Conservation (phyloP, 1,284 basidiomycete species). For the Vanrija humicola region DNA sequence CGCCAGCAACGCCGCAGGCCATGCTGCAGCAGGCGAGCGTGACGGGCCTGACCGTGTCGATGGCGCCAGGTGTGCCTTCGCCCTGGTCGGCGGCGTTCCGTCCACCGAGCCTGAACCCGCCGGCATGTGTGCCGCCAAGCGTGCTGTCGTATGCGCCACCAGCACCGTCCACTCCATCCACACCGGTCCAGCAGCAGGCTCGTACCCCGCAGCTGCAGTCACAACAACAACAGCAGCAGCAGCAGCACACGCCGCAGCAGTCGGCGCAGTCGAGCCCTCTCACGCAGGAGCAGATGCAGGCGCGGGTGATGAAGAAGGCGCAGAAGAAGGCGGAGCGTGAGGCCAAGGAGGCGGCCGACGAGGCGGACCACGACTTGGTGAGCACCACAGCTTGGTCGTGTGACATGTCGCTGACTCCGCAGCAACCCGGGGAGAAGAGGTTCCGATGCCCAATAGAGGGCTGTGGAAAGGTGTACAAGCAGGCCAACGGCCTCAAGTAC, state of each 20-base stretch:
- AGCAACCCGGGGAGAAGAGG: conserved; percentile 50
- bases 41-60: conserved; percentile 7
- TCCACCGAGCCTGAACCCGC: conserved; percentile 19
- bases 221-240: conserved; percentile 30
- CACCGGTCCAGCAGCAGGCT: conserved; percentile 21
- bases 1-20: conserved; percentile 13
- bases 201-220: conserved; percentile 28
- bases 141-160: conserved; percentile 42
- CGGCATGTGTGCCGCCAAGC: conserved; percentile 41
- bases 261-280: conserved; percentile 3
- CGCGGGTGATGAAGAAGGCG: conserved; percentile 35
- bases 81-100: conserved; percentile 40
- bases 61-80: conserved; percentile 5
- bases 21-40: conserved; percentile 15
- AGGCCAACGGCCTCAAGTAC: conserved; percentile 51
- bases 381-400: background rate
- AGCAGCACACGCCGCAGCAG: background rate
- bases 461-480: conserved; percentile 60
- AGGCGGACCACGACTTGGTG: conserved; percentile 18
- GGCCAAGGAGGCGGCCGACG: conserved; percentile 29
- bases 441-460: conserved; percentile 59
- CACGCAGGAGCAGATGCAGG: conserved; percentile 35
- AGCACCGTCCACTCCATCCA: conserved; percentile 3
- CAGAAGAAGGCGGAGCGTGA: conserved; percentile 39
- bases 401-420: background rate